Evolutionary conservation across 2,329 filamentous ascomycete genomes (phyloP).

Genomic region (Dryadomyces quercus-mongolicae): DNA sequence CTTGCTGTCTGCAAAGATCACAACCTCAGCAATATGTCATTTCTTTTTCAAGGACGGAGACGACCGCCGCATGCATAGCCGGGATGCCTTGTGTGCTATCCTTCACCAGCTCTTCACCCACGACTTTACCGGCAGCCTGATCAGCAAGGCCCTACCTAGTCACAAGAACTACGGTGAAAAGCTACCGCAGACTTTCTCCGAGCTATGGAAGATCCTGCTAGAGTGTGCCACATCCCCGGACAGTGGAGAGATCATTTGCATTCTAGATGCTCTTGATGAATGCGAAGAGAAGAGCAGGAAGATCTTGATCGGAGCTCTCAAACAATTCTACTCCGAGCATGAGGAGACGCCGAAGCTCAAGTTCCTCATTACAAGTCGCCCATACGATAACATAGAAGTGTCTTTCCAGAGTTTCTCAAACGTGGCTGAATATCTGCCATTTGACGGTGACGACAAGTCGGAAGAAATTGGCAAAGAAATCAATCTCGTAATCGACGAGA

Average conservation of each 20-base stretch:
- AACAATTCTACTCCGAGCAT: conserved; percentile 5
- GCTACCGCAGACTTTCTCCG: conserved; percentile 7
- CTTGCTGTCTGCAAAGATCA: conserved; percentile 11
- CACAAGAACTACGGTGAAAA: conserved; percentile 5
- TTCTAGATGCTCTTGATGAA: conserved; percentile 22
- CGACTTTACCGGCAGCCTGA: conserved; percentile 4
- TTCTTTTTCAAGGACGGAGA: conserved; percentile 24
- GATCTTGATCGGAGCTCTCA: conserved; percentile 10
- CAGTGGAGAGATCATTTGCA: conserved; percentile 15
- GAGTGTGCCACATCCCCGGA: conserved; percentile 1
- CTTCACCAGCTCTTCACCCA: conserved; percentile 18
- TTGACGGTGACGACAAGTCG: conserved; percentile 17
- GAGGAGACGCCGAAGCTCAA: conserved; percentile 8
- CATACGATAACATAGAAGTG: conserved; percentile 14
- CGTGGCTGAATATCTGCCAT: conserved; percentile 10
- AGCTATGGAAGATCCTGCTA: conserved; percentile 12
- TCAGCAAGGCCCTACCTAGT: conserved; percentile 2
- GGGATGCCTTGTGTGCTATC: conserved; percentile 14
- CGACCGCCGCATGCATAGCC: conserved; percentile 11
- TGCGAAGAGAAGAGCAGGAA: conserved; percentile 12
- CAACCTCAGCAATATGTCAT: conserved; percentile 17
- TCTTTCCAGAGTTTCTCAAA: conserved; percentile 10
- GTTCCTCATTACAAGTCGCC: conserved; percentile 21
- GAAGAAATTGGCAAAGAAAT: conserved; percentile 20
- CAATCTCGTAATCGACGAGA: conserved; percentile 17